Percentiles rank a stretch among this genome's conserved stretches.
phyloP scores from a whole-genome alignment of 139 green algal species.

The Haematococcus sp. region DNA sequence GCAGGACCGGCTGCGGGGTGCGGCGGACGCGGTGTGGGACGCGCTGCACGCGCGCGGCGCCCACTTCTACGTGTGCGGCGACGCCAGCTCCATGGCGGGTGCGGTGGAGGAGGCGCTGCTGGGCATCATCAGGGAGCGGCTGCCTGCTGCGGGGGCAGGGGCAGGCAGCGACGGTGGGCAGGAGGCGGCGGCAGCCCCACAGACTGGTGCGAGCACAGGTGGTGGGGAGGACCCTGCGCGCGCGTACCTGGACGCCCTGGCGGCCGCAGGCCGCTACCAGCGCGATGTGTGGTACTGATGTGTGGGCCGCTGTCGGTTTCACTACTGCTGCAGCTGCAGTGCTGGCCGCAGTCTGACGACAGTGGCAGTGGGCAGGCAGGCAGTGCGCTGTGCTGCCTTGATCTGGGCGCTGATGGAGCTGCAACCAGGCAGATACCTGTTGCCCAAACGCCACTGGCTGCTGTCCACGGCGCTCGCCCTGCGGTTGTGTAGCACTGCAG shows the following conservation, averaged over 20 bases:
- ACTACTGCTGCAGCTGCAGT: too few species aligned
- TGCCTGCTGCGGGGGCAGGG: background rate
- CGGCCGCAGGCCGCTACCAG: slow-evolving; percentile 63
- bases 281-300: slow-evolving; percentile 81
- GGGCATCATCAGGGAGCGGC: slow-evolving; percentile 35
- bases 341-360: too few species aligned
- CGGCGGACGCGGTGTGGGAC: slow-evolving; percentile 59
- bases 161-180: background rate
- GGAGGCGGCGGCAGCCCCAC: background rate
- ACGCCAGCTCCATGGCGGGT: slow-evolving; percentile 77
- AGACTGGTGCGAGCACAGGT: background rate
- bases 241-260: slow-evolving; percentile 59
- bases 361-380: too few species aligned
- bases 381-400: too few species aligned
- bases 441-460: too few species aligned
- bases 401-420: too few species aligned
- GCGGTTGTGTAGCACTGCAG: too few species aligned
- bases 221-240: slow-evolving; percentile 17
- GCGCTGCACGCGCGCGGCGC: slow-evolving; percentile 63
- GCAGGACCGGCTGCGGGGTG: slow-evolving; percentile 77
- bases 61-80: slow-evolving; percentile 92
- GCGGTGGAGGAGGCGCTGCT: slow-evolving; percentile 59
- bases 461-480: too few species aligned
- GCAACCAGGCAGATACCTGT: too few species aligned
- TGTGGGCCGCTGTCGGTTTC: too few species aligned